Conservation (phyloP, 306 rosid species). For the Cicer arietinum region DNA sequence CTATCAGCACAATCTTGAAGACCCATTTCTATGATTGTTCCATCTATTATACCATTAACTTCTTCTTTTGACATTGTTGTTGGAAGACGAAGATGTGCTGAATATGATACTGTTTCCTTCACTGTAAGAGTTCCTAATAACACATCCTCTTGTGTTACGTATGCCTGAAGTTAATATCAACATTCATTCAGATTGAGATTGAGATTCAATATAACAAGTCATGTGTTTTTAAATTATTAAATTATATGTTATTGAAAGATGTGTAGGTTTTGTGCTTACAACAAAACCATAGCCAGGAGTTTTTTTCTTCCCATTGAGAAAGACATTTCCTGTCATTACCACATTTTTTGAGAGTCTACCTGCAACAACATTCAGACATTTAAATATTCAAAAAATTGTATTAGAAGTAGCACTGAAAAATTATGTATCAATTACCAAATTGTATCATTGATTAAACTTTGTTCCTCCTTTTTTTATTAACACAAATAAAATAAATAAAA, state of each 20-base stretch:
- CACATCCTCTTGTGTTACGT: slow-evolving; percentile 90
- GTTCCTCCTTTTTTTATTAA: not conserved
- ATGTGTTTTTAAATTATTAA: too few species aligned
- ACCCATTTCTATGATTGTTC: slow-evolving; percentile 87
- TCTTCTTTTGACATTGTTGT: slow-evolving; percentile 60
- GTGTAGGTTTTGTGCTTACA: slow-evolving; percentile 52
- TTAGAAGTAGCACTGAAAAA: not conserved
- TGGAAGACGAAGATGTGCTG: slow-evolving; percentile 76
- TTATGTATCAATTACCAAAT: not conserved
- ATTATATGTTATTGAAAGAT: too few species aligned
- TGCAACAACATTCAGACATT: slow-evolving; percentile 46
- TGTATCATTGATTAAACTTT: not conserved
- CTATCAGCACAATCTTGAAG: slow-evolving; percentile 82
- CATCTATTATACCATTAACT: slow-evolving; percentile 59
- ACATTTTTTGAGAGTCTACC: slow-evolving; percentile 83
- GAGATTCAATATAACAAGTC: too few species aligned
- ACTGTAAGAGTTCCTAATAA: slow-evolving; percentile 79
- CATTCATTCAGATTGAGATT: not conserved
- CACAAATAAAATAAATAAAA: too few species aligned
- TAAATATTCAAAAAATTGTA: slow-evolving; percentile 8
- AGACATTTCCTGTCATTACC: slow-evolving; percentile 77
- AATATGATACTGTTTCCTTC: slow-evolving; percentile 73
- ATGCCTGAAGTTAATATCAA: slow-evolving; percentile 59
- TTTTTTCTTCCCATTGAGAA: slow-evolving; percentile 79
- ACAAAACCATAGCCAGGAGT: slow-evolving; percentile 64